phyloP scores from a whole-genome alignment of 2,329 filamentous ascomycete species.

The Scytalidium lignicola region DNA sequence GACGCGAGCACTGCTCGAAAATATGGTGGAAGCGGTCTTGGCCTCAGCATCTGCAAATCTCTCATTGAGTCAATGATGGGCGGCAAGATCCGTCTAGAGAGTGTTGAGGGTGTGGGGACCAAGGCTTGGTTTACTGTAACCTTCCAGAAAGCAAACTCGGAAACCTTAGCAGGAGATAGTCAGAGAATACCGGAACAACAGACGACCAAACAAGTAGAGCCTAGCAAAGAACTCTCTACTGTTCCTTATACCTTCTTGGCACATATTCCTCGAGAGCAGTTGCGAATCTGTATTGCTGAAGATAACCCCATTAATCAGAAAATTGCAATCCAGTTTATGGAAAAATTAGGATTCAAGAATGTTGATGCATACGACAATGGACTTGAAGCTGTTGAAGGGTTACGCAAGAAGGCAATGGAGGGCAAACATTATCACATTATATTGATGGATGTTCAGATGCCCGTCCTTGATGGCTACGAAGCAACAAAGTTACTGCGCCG shows the following conservation, averaged over 20 bases:
- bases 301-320: slow-evolving; percentile 94
- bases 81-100: slow-evolving; percentile 78
- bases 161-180: slow-evolving; percentile 53
- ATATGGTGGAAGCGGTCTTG: slow-evolving; percentile 87
- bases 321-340: slow-evolving; percentile 87
- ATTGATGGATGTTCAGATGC: slow-evolving; percentile 97
- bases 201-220: slow-evolving; percentile 30
- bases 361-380: slow-evolving; percentile 91
- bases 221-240: slow-evolving; percentile 35
- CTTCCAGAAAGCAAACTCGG: slow-evolving; percentile 73
- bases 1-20: slow-evolving; percentile 86
- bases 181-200: slow-evolving; percentile 34
- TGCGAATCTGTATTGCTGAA: slow-evolving; percentile 89
- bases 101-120: slow-evolving; percentile 65
- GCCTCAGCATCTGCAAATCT: slow-evolving; percentile 90
- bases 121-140: slow-evolving; percentile 74
- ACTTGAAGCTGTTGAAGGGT: slow-evolving; percentile 77
- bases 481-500: slow-evolving; percentile 78
- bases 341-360: slow-evolving; percentile 72
- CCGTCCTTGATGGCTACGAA: slow-evolving; percentile 86
- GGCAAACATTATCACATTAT: slow-evolving; percentile 81
- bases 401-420: slow-evolving; percentile 69
- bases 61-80: slow-evolving; percentile 90
- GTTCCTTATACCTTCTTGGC: slow-evolving; percentile 60
- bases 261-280: slow-evolving; percentile 66